Evolutionary conservation across 129 eudicot genomes (phyloP), one percentile per base, ranked within the genome.

Genomic region (Calendula officinalis): DNA sequence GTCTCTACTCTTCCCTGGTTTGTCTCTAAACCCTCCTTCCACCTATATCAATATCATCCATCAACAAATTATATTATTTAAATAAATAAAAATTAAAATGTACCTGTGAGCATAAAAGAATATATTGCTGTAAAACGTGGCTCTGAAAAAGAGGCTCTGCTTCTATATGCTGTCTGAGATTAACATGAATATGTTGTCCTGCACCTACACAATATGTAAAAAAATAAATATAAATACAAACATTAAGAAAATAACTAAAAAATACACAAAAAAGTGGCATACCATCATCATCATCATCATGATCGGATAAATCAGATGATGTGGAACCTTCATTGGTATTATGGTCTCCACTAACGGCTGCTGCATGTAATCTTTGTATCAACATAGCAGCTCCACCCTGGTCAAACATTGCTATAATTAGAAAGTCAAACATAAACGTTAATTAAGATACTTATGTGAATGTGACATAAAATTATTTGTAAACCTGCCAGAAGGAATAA

Each of bases 401-500:
- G 64, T 82, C 64, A 77, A 51, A 40, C n/a, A 49, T 13, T 74
- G 57, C 16, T 48, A 55, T 5, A 60, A 27, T 11, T 62, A 22
- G 2, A 27, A 58, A 57, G 5, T 0, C 10, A 61, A 72, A 58
- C 8, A 14, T n/a, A 61, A 47, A 49, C 30, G 35, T 47, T 39
- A 46, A 73, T 22, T 22, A 22, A 22, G 1, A 22, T 22, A 22
- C n/a, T n/a, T 22, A 22, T 22, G 50, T 47, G 36, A 0, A 44
- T 30, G 65, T 15, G 38, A 8, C 17, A 42, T 7, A 14, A 36
- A 62, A 45, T 11, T 32, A 32, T 7, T 6, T 59, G 10, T 77
- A 63, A 57, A 94, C 99, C 99, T 94, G 99, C 99, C 99, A 94
- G 71, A 94, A 94, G 49, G 99, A 94, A 74, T 94, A 94, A 74